These are phyloP conservation scores for Pythium rishiriense DNA, from an alignment of 352 stramenopile species.

Conservation along the genomic window DNA sequence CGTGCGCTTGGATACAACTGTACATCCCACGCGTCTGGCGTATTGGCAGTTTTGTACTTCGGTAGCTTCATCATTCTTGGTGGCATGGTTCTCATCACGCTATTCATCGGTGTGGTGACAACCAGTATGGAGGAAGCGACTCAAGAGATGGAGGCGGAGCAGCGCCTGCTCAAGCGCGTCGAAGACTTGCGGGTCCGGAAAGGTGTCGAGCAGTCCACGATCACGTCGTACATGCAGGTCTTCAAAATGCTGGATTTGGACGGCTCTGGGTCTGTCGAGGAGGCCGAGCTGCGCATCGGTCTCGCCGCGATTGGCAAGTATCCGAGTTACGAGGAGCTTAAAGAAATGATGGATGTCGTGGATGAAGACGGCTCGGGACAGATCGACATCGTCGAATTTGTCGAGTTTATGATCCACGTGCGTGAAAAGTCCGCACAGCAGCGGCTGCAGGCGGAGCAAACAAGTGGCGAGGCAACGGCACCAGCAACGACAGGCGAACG, in stretches of 20 bases:
- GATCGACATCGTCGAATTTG: slow-evolving; percentile 87
- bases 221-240: slow-evolving; percentile 80
- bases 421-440: slow-evolving; percentile 67
- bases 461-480: slow-evolving; percentile 3
- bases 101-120: slow-evolving; percentile 92
- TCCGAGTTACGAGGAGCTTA: slow-evolving; percentile 75
- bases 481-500: not conserved
- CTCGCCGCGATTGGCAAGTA: slow-evolving; percentile 82
- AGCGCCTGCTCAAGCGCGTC: slow-evolving; percentile 61
- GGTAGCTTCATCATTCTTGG: slow-evolving; percentile 81
- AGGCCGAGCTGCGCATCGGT: slow-evolving; percentile 79
- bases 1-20: slow-evolving; percentile 59
- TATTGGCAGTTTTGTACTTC: slow-evolving; percentile 78
- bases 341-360: slow-evolving; percentile 85
- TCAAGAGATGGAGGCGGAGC: slow-evolving; percentile 81
- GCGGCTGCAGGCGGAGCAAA: slow-evolving; percentile 11
- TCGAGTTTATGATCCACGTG: slow-evolving; percentile 86
- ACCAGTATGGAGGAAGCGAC: slow-evolving; percentile 91
- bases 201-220: slow-evolving; percentile 41
- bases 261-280: slow-evolving; percentile 79
- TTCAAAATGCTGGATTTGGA: slow-evolving; percentile 85
- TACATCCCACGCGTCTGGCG: slow-evolving; percentile 36
- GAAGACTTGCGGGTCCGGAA: slow-evolving; percentile 61
- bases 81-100: slow-evolving; percentile 87
- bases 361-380: slow-evolving; percentile 85